Base-by-base conservation (phyloP, 2,329 filamentous ascomycete species). In the Cordyceps militaris region DNA sequence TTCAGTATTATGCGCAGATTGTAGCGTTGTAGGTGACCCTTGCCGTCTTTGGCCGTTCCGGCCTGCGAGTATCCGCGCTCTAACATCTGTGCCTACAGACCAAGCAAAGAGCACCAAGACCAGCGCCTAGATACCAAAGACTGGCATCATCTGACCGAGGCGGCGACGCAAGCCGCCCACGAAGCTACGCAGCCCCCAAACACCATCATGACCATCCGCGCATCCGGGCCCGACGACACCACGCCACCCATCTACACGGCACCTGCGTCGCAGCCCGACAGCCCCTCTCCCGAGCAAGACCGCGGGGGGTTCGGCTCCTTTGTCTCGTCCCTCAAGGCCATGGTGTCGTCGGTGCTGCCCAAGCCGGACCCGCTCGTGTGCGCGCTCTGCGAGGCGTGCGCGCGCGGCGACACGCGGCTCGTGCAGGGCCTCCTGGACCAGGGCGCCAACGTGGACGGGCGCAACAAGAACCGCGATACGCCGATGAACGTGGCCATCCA, bases 391-490 rank as follows among this genome's bases (percentile, higher is more conserved):
- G 47, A 67, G 30, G 65, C 65, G 1, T 59, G 61, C 24, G 57
- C 54, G 24, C 49, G 44, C 11, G 64, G 64, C 10, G 60, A 66
- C n/a, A 38, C 62, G n/a, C 42, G 51, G 3, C 65, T 65, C 8
- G 59, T 67, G 19, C 52, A 59, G 13, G 62, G 60, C 2, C 62
- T 67, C 24, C 28, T 66, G 28, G 48, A 59, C 5, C 61, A 66
- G 48, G 65, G 65, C 11, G 64, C 63, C 47, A 66, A 64, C 47
- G 59, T 66, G 28, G 63, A 67, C 58, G 65, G 65, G 21, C 60
- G 61, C 30, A 62, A 66, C 47, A 62, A 66, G 8, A 54, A 63
- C 5, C 61, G 63, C 3, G 61, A 64, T 23, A 65, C 62, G 2
- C 55, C 65, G 2, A 59, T 67, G 10, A 62, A 65, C 21, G 63